Conservation (phyloP, 2,329 filamentous ascomycete genomes). For the Colletotrichum scovillei region DNA sequence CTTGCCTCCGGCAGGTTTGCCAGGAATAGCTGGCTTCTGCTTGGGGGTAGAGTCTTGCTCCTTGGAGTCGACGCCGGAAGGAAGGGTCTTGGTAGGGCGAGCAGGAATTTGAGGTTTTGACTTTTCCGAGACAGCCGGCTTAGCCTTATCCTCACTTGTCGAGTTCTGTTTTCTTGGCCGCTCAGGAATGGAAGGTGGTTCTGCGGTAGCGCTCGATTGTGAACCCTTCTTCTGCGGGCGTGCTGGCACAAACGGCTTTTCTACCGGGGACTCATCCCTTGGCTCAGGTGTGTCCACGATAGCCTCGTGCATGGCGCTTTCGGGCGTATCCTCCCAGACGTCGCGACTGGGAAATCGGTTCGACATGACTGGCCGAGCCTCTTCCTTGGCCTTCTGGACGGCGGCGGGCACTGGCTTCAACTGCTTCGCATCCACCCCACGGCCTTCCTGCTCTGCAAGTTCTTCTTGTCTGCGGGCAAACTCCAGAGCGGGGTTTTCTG, state of each 20-base stretch:
- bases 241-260: slow-evolving; percentile 72
- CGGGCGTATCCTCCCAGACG: slow-evolving; percentile 94
- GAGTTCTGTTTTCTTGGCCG: slow-evolving; percentile 62
- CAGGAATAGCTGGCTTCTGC: slow-evolving; percentile 85
- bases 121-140: slow-evolving; percentile 61
- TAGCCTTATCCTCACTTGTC: slow-evolving; percentile 51
- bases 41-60: slow-evolving; percentile 65
- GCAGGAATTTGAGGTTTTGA: slow-evolving; percentile 71
- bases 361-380: slow-evolving; percentile 65
- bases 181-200: slow-evolving; percentile 60
- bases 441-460: slow-evolving; percentile 68
- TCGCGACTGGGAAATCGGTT: slow-evolving; percentile 91
- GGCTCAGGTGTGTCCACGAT: slow-evolving; percentile 70
- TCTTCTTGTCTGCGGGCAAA: slow-evolving; percentile 76
- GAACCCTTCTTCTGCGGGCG: slow-evolving; percentile 60
- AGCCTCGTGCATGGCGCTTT: slow-evolving; percentile 83
- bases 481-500: slow-evolving; percentile 67
- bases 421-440: slow-evolving; percentile 58
- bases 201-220: slow-evolving; percentile 40
- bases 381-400: slow-evolving; percentile 37
- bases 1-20: slow-evolving; percentile 82
- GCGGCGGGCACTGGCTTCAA: slow-evolving; percentile 49
- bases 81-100: slow-evolving; percentile 66
- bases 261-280: slow-evolving; percentile 52
- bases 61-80: slow-evolving; percentile 54